Base-by-base conservation (phyloP, 2,329 filamentous ascomycete species). In the Sclerotinia minor region DNA sequence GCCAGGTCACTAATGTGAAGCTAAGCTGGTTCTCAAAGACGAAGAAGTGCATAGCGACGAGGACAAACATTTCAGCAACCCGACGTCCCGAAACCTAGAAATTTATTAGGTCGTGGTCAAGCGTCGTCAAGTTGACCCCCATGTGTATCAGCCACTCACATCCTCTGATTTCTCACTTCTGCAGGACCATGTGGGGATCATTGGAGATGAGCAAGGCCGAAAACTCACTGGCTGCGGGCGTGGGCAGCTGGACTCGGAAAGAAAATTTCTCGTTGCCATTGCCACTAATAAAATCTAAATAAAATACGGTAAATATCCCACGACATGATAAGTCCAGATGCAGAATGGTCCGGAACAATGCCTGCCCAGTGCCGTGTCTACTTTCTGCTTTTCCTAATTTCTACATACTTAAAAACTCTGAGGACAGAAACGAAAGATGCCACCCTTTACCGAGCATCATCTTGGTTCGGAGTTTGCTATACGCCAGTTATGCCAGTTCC, bases 261-360 rank as follows among this genome's bases (percentile, higher is more conserved):
- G 59, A 50, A 61, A 61, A 61, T 24, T 49, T 61, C 58, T 61
- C 15, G 19, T 50, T 61, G 29, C 44, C 58, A 38, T 50, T 50
- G 58, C 58, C 58, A 61, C 59, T 61, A 61, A 50, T 41, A 41
- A 41, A 41, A 41, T 41, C 11, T 41, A 41, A 41, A 41, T 41
- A 41, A 15, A 41, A 41, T 41, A 15, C 38, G 38, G 38, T 41
- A 15, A 41, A 32, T 50, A 38, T 45, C 58, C 58, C 45, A 61
- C 49, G 59, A 61, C 45, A 45, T 19, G 59, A 61, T 61, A 6
- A 41, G 59, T 49, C 32, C 29, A 50, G 26, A 60, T 60, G 11
- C 21, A 24, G 29, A 29, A 60, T 49, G n/a, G 8, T 4, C 58
- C 44, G 44, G 58, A 47, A 49, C 24, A 29, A 49, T 29, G 3